Evolutionary conservation across 1,139 yeast species (phyloP).

Genomic region (Geotrichum candidum): DNA sequence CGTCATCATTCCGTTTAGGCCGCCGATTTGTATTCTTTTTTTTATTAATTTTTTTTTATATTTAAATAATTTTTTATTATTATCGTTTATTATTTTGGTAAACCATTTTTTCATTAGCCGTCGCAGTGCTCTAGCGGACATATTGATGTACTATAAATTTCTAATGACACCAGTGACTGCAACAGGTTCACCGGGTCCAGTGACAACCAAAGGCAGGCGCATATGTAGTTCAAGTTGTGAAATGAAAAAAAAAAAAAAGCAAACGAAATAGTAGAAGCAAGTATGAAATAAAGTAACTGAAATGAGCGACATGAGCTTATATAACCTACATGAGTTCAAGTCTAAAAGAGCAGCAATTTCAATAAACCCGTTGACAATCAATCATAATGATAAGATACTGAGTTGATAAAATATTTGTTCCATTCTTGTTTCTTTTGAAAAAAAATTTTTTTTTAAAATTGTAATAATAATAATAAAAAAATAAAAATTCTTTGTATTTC

Average conservation of each 20-base stretch:
- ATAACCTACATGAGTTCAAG: not conserved
- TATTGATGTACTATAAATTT: not conserved
- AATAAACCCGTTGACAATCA: not conserved
- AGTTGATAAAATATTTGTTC: not conserved
- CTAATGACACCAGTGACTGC: not conserved
- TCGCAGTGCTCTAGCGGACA: not conserved
- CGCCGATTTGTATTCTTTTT: not conserved
- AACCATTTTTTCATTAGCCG: too few relatives aligned
- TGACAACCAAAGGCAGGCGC: not conserved
- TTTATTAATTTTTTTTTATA: not conserved
- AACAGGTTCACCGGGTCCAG: not conserved
- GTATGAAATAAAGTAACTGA: too few relatives aligned
- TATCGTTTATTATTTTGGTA: not conserved
- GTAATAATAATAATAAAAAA: too few relatives aligned
- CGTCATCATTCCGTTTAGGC: not conserved
- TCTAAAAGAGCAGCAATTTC: not conserved
- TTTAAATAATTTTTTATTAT: not conserved
- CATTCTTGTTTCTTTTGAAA: not conserved
- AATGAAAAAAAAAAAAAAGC: not conserved
- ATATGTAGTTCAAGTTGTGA: not conserved
- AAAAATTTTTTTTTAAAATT: too few relatives aligned
- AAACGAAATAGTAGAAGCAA: not conserved
- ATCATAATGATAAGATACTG: not conserved
- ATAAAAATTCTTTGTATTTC: too few relatives aligned
- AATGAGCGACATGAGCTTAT: too few relatives aligned